These are phyloP conservation scores for Lachnellula willkommii DNA, from an alignment of 2,329 filamentous ascomycete species.

Conservation along the genomic window DNA sequence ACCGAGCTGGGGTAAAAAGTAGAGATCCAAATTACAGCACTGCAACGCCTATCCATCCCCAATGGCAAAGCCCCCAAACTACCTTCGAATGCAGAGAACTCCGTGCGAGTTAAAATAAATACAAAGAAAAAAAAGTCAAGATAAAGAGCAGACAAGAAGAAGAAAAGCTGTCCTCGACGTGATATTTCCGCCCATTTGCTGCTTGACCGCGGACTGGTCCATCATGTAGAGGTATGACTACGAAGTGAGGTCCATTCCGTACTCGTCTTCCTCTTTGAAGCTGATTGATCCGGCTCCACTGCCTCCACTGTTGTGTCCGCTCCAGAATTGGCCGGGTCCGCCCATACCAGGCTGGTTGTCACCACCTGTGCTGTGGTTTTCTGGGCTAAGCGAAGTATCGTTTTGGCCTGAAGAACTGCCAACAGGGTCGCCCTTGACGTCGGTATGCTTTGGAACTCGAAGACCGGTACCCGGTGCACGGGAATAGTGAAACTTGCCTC, in stretches of 20 bases:
- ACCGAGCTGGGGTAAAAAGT: slow-evolving; percentile 20
- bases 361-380: slow-evolving; percentile 27
- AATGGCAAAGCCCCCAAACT: slow-evolving; percentile 22
- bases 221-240: slow-evolving; percentile 25
- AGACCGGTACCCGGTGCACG: slow-evolving; percentile 78
- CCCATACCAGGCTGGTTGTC: slow-evolving; percentile 28
- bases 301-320: slow-evolving; percentile 65
- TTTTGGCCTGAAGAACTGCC: slow-evolving; percentile 40
- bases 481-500: slow-evolving; percentile 71
- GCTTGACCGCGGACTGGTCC: neutral
- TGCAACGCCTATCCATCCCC: slow-evolving; percentile 16
- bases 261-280: slow-evolving; percentile 95
- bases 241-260: slow-evolving; percentile 68
- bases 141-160: slow-evolving; percentile 17
- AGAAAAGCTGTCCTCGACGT: slow-evolving; percentile 7
- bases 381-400: slow-evolving; percentile 49
- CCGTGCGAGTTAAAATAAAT: slow-evolving; percentile 27
- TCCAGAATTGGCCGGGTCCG: slow-evolving; percentile 52
- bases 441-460: slow-evolving; percentile 88
- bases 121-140: slow-evolving; percentile 21
- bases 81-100: slow-evolving; percentile 32
- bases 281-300: slow-evolving; percentile 62
- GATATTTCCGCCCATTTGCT: too few species aligned
- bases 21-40: slow-evolving; percentile 10
- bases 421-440: slow-evolving; percentile 76